Conservation (phyloP, 106 monocot species). For the Amphibolis antarctica region DNA sequence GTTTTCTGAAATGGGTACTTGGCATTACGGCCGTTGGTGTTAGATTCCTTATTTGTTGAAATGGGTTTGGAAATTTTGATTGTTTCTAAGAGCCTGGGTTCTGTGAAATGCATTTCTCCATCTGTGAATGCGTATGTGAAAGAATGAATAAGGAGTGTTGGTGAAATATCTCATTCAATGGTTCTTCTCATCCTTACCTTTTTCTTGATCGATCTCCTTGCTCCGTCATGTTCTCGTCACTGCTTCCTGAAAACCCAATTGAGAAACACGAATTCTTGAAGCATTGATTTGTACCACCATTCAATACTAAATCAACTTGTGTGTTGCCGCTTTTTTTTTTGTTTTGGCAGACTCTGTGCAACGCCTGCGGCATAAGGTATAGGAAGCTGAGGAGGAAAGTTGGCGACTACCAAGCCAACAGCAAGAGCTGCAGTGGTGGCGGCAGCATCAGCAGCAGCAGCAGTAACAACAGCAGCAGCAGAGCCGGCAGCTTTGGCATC, state of each 20-base stretch:
- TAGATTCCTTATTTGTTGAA: no score
- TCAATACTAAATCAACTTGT: no score
- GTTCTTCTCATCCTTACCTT: not conserved
- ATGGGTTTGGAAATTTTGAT: not conserved
- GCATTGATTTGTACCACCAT: no score
- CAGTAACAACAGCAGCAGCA: not conserved
- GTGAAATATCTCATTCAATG: not conserved
- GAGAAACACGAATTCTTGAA: no score
- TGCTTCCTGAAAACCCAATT: no score
- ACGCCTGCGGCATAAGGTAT: conserved; percentile 23
- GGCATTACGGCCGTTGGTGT: no score
- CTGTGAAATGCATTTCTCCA: no score
- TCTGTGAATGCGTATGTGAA: no score
- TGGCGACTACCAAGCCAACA: not conserved
- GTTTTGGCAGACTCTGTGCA: conserved; percentile 16
- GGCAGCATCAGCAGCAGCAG: not conserved
- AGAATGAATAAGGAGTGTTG: no score
- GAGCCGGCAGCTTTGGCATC: not conserved
- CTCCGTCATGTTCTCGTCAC: no score
- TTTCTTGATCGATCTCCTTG: no score
- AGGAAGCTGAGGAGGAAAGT: conserved; percentile 10
- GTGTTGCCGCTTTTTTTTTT: not conserved
- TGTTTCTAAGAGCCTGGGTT: not conserved
- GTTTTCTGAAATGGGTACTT: not conserved
- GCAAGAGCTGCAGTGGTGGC: no score